phyloP scores from a whole-genome alignment of 116 monocot species.

The Zostera marina region DNA sequence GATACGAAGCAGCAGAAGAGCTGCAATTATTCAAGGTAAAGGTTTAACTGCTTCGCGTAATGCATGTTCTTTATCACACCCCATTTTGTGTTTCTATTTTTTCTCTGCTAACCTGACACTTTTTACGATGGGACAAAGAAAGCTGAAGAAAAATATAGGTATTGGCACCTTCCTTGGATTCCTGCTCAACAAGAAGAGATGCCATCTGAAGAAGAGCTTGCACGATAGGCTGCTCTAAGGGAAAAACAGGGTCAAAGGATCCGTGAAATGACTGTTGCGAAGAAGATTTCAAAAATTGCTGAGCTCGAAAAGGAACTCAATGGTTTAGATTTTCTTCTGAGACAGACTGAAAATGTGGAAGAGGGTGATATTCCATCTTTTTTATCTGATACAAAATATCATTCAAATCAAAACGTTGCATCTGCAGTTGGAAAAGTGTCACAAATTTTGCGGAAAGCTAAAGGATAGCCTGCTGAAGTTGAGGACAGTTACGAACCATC shows the following conservation, averaged over 20 bases:
- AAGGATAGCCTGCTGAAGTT: constrained; percentile 50
- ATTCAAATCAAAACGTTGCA: constrained; percentile 65
- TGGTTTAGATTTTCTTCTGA: constrained; percentile 43
- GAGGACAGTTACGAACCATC: constrained; percentile 53
- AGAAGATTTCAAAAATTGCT: constrained; percentile 40
- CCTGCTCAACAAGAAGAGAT: constrained; percentile 64
- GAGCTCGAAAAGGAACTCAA: constrained; percentile 66
- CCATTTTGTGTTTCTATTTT: neutral
- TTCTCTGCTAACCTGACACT: neutral
- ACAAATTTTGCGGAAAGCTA: constrained; percentile 71
- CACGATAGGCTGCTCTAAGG: constrained; percentile 78
- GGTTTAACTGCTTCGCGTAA: neutral
- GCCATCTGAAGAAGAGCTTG: constrained; percentile 82
- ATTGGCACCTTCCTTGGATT: constrained; percentile 89
- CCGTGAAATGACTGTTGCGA: constrained; percentile 90
- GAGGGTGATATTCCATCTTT: constrained; percentile 38
- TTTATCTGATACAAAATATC: constrained; percentile 31
- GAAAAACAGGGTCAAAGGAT: constrained; percentile 78
- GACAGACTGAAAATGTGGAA: constrained; percentile 55
- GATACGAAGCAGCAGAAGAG: constrained; percentile 64
- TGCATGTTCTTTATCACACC: neutral
- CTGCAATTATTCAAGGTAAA: constrained; percentile 79
- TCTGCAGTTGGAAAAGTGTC: constrained; percentile 36
- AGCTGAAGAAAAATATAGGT: constrained; percentile 74
- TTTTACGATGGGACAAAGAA: constrained; percentile 54